Conservation (phyloP, 192 early-diverging fungal species). For the Backusella luteola region DNA sequence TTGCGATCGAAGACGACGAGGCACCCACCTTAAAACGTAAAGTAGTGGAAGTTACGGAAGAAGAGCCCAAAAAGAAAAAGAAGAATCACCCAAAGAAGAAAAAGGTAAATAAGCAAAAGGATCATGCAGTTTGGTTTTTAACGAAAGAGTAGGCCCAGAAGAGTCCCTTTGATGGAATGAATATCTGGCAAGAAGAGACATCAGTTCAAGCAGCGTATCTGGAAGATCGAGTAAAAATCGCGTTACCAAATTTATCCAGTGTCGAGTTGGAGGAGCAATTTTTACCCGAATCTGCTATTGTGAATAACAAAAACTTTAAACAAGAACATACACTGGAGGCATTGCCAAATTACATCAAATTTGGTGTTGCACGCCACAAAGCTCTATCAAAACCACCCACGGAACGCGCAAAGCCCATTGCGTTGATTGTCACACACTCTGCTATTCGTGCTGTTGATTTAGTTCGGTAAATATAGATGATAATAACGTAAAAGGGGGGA, state of each 20-base stretch:
- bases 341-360: constrained; percentile 52
- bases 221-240: constrained; percentile 40
- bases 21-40: constrained; percentile 34
- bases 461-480: constrained; percentile 30
- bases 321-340: constrained; percentile 45
- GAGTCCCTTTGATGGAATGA: constrained; percentile 31
- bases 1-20: constrained; percentile 22
- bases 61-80: constrained; percentile 38
- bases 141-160: not conserved
- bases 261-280: constrained; percentile 40
- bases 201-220: constrained; percentile 38
- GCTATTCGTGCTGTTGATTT: constrained; percentile 66
- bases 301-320: constrained; percentile 42
- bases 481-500: not conserved
- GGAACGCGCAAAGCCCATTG: constrained; percentile 44
- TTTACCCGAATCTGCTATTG: constrained; percentile 34
- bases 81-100: constrained; percentile 41
- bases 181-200: constrained; percentile 31
- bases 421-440: constrained; percentile 57
- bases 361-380: constrained; percentile 46
- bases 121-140: not conserved
- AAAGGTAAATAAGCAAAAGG: not conserved
- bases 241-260: constrained; percentile 37
- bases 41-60: not conserved
- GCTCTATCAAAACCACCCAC: constrained; percentile 42